Percentiles rank a stretch among this genome's conserved stretches.
Evolutionary conservation across 2,329 filamentous ascomycete genomes (phyloP).

Genomic region (Neonectria ditissima): DNA sequence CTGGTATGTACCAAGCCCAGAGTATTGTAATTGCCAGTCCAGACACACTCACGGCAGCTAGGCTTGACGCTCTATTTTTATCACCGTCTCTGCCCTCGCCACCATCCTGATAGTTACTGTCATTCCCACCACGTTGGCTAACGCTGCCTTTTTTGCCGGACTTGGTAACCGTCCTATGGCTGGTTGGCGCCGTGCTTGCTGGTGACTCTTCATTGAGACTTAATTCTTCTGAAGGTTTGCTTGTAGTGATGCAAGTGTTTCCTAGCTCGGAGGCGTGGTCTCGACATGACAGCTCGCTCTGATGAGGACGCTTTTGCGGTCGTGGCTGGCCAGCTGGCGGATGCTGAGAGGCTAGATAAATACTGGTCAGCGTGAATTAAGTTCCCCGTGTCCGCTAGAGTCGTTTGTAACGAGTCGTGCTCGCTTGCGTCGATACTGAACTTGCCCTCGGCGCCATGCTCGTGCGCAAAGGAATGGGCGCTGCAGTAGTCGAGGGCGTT

Average conservation of each 20-base stretch:
- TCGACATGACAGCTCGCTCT: not conserved
- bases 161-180: not conserved
- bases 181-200: not conserved
- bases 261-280: not conserved
- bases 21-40: not conserved
- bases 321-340: not conserved
- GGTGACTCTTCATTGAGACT: not conserved
- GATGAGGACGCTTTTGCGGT: not conserved
- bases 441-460: slow-evolving; percentile 14
- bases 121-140: not conserved
- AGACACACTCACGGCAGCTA: not conserved
- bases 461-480: slow-evolving; percentile 20
- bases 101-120: not conserved
- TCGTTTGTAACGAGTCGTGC: slow-evolving; percentile 9
- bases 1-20: too few species aligned
- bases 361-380: not conserved
- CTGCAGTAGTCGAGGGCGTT: slow-evolving; percentile 9
- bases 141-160: not conserved
- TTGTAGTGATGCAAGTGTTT: not conserved
- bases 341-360: not conserved
- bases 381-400: not conserved
- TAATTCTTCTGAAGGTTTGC: not conserved
- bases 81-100: not conserved
- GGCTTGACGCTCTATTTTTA: not conserved
- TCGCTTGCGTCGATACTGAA: slow-evolving; percentile 18